Conservation (phyloP, 2,329 filamentous ascomycete species). For the Pseudocercospora fuligena region DNA sequence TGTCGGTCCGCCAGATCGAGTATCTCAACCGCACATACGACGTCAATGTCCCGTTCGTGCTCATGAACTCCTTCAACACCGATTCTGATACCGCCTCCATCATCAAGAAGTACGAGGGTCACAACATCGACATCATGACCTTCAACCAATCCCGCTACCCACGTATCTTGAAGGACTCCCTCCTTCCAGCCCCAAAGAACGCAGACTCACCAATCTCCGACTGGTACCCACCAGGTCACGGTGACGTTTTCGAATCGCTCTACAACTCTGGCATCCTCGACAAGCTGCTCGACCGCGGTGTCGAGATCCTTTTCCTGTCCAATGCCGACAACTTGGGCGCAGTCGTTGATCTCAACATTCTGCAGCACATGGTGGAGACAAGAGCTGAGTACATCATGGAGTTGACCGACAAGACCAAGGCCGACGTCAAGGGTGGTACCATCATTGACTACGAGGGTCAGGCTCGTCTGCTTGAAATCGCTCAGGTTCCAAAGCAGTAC, state of each 20-base stretch:
- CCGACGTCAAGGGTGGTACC: constrained; percentile 99
- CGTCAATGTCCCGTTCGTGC: constrained; percentile 95
- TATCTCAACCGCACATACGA: constrained; percentile 98
- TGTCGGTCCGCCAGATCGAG: constrained; percentile 98
- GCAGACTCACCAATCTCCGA: constrained; percentile 86
- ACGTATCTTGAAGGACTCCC: constrained; percentile 96
- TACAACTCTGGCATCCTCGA: constrained; percentile 99
- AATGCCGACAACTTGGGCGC: constrained; percentile 99
- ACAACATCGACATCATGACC: constrained; percentile 99
- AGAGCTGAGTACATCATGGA: constrained; percentile 99
- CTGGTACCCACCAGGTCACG: constrained; percentile 99
- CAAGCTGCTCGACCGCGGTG: constrained; percentile 90
- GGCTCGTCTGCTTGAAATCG: constrained; percentile 95
- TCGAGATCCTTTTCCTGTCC: constrained; percentile 98
- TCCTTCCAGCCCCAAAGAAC: constrained; percentile 91
- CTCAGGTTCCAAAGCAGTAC: constrained; percentile 99
- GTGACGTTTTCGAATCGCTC: constrained; percentile 98
- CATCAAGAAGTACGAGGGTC: constrained; percentile 99
- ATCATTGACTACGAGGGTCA: constrained; percentile 99
- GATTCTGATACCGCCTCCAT: constrained; percentile 97
- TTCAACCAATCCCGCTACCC: constrained; percentile 99
- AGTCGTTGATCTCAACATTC: constrained; percentile 94
- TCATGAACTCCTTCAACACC: constrained; percentile 99
- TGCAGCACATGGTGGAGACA: constrained; percentile 99
- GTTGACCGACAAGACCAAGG: constrained; percentile 99